A percentile compares a stretch with the other conserved stretches of the same genome.
Evolutionary conservation across 2,329 filamentous ascomycete species (phyloP).

Genomic region (Xylogone sp.): DNA sequence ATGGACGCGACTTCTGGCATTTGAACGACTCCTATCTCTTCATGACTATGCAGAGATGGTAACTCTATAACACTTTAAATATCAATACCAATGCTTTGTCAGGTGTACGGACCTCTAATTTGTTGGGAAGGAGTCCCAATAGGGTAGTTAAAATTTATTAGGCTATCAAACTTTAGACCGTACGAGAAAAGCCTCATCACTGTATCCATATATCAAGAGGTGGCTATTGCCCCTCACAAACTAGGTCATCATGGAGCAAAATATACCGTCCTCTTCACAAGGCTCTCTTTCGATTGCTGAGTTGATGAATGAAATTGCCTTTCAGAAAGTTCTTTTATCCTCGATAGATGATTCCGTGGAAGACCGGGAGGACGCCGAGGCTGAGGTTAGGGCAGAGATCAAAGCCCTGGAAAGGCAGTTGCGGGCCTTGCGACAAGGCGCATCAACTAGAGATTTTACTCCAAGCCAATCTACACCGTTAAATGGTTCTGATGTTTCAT

Average conservation of each 20-base stretch:
- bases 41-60: background rate
- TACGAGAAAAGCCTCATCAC: background rate
- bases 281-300: conserved; percentile 16
- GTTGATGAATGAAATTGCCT: conserved; percentile 37
- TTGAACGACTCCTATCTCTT: no score
- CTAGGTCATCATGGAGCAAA: background rate
- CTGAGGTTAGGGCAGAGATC: conserved; percentile 21
- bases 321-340: conserved; percentile 39
- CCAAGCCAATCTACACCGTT: background rate
- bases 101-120: background rate
- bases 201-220: background rate
- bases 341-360: conserved; percentile 33
- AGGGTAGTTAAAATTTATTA: background rate
- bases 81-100: background rate
- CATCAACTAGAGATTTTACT: background rate
- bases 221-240: background rate
- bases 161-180: background rate
- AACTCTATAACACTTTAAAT: background rate
- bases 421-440: conserved; percentile 1
- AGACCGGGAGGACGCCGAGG: conserved; percentile 21
- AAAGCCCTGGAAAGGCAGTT: conserved; percentile 29
- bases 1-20: background rate
- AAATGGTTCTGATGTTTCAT: background rate
- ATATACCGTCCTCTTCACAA: background rate
- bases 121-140: background rate